Evolutionary conservation across 257 asterid species (phyloP).

Genomic region (Striga asiatica): DNA sequence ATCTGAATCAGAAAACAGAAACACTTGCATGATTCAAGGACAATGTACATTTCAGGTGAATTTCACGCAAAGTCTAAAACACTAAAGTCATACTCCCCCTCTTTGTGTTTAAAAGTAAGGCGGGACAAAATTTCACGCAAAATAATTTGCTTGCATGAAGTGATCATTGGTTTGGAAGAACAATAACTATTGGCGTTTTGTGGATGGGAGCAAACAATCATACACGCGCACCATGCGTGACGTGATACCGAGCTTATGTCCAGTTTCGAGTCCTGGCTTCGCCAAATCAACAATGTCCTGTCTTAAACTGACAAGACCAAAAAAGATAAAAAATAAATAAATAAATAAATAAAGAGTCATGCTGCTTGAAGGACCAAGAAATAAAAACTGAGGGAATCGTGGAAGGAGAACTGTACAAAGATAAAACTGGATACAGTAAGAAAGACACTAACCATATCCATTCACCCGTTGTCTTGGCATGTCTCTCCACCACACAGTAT

Average conservation of each 20-base stretch:
- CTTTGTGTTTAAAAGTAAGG: no score
- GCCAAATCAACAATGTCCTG: constrained; percentile 79
- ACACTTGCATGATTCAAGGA: no score
- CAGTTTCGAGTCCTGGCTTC: constrained; percentile 51
- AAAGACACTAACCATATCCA: constrained; percentile 63
- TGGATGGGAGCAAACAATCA: constrained; percentile 84
- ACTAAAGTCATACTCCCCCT: no score
- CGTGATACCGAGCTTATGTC: constrained; percentile 42
- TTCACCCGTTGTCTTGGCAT: constrained; percentile 84
- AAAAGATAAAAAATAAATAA: background rate
- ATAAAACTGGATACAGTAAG: background rate
- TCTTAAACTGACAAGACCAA: constrained; percentile 49
- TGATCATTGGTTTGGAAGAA: background rate
- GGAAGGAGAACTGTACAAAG: background rate
- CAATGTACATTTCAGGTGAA: no score
- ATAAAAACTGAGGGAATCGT: no score
- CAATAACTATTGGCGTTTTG: constrained; percentile 28
- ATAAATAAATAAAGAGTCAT: no score
- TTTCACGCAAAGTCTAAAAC: no score
- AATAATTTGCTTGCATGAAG: background rate
- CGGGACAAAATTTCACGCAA: constrained; percentile 9
- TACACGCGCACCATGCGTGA: constrained; percentile 72
- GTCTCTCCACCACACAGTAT: constrained; percentile 65
- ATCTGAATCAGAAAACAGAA: no score
- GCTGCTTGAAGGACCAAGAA: no score